Evolutionary conservation across 2,329 filamentous ascomycete genomes (phyloP), one percentile per base, ranked within the genome.

Genomic region (Penicillium paneum): DNA sequence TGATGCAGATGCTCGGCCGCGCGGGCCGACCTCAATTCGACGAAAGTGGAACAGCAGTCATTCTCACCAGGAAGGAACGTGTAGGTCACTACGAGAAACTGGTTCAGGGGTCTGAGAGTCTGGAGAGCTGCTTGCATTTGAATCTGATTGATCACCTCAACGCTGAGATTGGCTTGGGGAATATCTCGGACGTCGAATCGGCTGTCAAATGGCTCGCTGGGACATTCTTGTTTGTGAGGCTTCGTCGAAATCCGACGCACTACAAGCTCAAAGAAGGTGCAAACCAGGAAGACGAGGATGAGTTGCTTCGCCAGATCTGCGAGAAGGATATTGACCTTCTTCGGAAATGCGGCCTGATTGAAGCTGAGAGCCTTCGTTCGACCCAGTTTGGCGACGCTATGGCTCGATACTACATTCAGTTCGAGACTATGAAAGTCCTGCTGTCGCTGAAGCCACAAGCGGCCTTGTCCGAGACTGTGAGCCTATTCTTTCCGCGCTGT

Each of bases 1-100:
- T 93, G 57, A 93, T 93, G 87, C 90, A 96, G 64, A 95, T 96
- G 90, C 81, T 95, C 45, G 90, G 90, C 7, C 84, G 90, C 59
- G 90, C 90, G 47, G 90, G 91, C 1, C 80, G 90, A 19, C 90
- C 91, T 6, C 91, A 95, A 65, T 95, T 92, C 58, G 91, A 93
- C 63, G 80, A 84, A 46, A 89, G 77, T 54, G 90, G 89, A 3
- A 81, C 85, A 36, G 91, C 89, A 11, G 85, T 94, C 15, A 92
- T 96, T 51, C 83, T 96, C 76, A 94, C 90, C 0, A 81, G 83
- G 24, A 76, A 79, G n/a, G 76, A 84, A 5, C 87, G 86, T 46
- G 82, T 83, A 6, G 65, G 78, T 2, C 80, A 83, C 46, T 95
- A 94, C 64, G 83, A 91, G 62, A 84, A 79, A 60, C 85, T 95